Percentiles rank a stretch among this genome's conserved stretches.
These are phyloP conservation scores for Metschnikowia picachoensis DNA, from an alignment of 805 yeast genomes.

Conservation along the genomic window DNA sequence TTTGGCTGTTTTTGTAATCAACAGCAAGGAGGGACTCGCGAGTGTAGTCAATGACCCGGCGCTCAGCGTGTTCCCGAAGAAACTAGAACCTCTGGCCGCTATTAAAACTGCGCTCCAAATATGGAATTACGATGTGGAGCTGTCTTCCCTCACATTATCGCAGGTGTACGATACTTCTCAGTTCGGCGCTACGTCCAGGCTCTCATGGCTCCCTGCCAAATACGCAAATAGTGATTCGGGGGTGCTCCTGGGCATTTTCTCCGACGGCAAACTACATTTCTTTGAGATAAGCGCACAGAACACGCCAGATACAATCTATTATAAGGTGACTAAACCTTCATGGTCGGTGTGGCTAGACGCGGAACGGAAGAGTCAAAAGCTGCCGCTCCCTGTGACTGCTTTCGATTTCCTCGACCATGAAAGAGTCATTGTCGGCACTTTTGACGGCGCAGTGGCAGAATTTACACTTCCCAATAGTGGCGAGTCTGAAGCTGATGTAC, in stretches of 20 bases:
- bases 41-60: constrained; percentile 23
- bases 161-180: constrained; percentile 30
- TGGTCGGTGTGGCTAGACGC: constrained; percentile 14
- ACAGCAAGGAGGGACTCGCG: constrained; percentile 23
- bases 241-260: constrained; percentile 48
- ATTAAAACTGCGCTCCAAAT: constrained; percentile 42
- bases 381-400: constrained; percentile 35
- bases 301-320: constrained; percentile 10
- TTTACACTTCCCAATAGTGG: constrained; percentile 37
- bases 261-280: constrained; percentile 55
- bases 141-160: constrained; percentile 24
- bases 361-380: constrained; percentile 6
- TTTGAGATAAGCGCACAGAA: constrained; percentile 30
- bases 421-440: constrained; percentile 52
- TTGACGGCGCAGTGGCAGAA: constrained; percentile 59
- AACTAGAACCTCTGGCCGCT: background rate
- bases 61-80: constrained; percentile 28
- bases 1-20: constrained; percentile 50
- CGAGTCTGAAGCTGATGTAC: background rate
- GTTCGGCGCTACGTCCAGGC: constrained; percentile 43
- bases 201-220: constrained; percentile 39
- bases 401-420: constrained; percentile 45
- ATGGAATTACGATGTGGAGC: constrained; percentile 31
- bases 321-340: constrained; percentile 22
- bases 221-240: constrained; percentile 31